phyloP scores from a whole-genome alignment of 306 rosid species.

The Trifolium repens region DNA sequence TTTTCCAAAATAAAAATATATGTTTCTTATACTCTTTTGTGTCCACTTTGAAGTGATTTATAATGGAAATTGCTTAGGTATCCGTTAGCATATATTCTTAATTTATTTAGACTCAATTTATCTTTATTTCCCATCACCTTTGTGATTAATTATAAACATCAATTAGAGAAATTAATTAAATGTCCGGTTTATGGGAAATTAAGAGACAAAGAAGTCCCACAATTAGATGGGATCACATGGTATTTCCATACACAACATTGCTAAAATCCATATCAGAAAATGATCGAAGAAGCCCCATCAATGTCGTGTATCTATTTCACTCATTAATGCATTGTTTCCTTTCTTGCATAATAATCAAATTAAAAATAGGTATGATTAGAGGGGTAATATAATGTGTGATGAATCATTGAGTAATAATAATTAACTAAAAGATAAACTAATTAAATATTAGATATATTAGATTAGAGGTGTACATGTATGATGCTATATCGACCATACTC shows the following conservation, averaged over 20 bases:
- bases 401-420: neutral
- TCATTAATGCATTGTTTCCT: slow-evolving; percentile 44
- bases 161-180: slow-evolving; percentile 22
- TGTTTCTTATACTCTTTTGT: neutral
- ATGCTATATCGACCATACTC: slow-evolving; percentile 3
- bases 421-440: neutral
- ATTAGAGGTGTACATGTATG: neutral
- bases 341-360: slow-evolving; percentile 30
- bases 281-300: slow-evolving; percentile 46
- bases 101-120: slow-evolving; percentile 15
- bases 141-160: slow-evolving; percentile 1
- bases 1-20: too few relatives aligned
- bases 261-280: slow-evolving; percentile 47
- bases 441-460: neutral
- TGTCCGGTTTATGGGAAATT: slow-evolving; percentile 37
- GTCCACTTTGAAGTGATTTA: neutral
- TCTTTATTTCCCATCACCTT: slow-evolving; percentile 13
- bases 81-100: neutral
- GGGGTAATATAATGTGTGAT: slow-evolving; percentile 4
- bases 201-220: slow-evolving; percentile 63
- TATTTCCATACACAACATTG: slow-evolving; percentile 37
- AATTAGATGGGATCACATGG: slow-evolving; percentile 39
- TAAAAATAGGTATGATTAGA: slow-evolving; percentile 22
- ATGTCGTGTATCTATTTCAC: slow-evolving; percentile 44
- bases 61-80: slow-evolving; percentile 13